Evolutionary conservation across 768 basidiomycete species (phyloP).

Genomic region (Macrolepiota albuminosa): DNA sequence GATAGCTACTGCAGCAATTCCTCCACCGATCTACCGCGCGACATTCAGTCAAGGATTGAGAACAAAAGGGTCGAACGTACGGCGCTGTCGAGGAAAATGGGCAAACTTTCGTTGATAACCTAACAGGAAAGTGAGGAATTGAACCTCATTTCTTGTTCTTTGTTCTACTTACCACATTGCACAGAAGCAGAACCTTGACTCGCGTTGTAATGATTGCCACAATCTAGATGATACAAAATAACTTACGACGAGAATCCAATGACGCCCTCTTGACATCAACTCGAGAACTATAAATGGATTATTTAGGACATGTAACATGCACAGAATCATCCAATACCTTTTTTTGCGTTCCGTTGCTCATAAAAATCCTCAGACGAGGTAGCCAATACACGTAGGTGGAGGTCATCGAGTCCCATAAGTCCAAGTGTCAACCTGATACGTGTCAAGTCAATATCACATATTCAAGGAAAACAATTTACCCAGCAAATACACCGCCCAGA

Average conservation of each 20-base stretch:
- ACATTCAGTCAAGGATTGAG: neutral
- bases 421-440: slow-evolving; percentile 76
- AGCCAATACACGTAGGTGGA: slow-evolving; percentile 83
- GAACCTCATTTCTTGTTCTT: neutral
- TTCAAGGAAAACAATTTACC: slow-evolving; percentile 41
- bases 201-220: neutral
- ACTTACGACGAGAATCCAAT: slow-evolving; percentile 91
- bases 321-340: slow-evolving; percentile 38
- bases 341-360: slow-evolving; percentile 67
- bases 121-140: slow-evolving; percentile 21
- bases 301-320: neutral
- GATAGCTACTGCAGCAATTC: slow-evolving; percentile 71
- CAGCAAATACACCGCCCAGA: slow-evolving; percentile 88
- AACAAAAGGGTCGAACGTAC: slow-evolving; percentile 28
- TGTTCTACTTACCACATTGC: slow-evolving; percentile 67
- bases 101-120: slow-evolving; percentile 81
- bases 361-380: slow-evolving; percentile 70
- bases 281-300: slow-evolving; percentile 36
- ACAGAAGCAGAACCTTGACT: slow-evolving; percentile 71
- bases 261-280: slow-evolving; percentile 62
- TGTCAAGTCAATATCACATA: neutral
- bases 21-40: slow-evolving; percentile 46
- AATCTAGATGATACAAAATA: neutral
- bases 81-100: slow-evolving; percentile 77
- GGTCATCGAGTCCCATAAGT: slow-evolving; percentile 89